phyloP scores from a whole-genome alignment of 768 basidiomycete genomes.

The Phylloporus scabripes region DNA sequence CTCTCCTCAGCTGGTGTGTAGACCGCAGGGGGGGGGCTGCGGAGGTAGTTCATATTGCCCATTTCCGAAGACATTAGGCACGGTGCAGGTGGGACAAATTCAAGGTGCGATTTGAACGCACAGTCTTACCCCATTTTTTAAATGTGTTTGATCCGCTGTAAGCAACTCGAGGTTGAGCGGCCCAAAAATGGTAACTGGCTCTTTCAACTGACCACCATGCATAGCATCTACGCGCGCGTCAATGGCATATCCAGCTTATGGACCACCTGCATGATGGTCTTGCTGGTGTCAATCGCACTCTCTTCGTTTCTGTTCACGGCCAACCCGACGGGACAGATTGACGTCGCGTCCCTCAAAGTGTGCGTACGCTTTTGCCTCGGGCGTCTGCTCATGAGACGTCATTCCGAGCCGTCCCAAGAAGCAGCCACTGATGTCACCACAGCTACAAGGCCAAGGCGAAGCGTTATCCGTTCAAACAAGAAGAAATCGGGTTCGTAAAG shows the following conservation, averaged over 20 bases:
- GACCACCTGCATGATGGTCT: conserved; percentile 68
- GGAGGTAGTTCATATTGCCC: conserved; percentile 1
- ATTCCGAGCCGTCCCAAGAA: conserved; percentile 8
- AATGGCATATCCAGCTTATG: conserved; percentile 72
- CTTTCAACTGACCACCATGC: conserved; percentile 41
- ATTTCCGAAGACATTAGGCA: conserved; percentile 17
- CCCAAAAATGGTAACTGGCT: conserved; percentile 11
- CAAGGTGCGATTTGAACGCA: conserved; percentile 8
- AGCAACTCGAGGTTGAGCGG: no score
- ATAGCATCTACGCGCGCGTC: conserved; percentile 61
- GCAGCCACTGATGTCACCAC: conserved; percentile 5
- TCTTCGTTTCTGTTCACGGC: conserved; percentile 65
- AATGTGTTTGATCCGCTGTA: neutral
- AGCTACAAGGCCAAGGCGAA: conserved; percentile 48
- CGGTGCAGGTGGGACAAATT: neutral
- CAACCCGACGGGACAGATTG: conserved; percentile 51
- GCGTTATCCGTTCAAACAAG: conserved; percentile 53
- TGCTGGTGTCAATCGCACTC: conserved; percentile 65
- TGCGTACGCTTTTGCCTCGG: neutral
- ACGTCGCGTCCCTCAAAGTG: conserved; percentile 72
- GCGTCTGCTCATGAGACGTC: conserved; percentile 7
- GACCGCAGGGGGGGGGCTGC: conserved; percentile 2
- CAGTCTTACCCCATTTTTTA: conserved; percentile 3
- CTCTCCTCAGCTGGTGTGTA: conserved; percentile 12
- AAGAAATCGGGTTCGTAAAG: conserved; percentile 74